Percentiles rank a stretch among this genome's conserved stretches.
phyloP scores from a whole-genome alignment of 2,329 filamentous ascomycete genomes.

The Pestalotiopsis fici region DNA sequence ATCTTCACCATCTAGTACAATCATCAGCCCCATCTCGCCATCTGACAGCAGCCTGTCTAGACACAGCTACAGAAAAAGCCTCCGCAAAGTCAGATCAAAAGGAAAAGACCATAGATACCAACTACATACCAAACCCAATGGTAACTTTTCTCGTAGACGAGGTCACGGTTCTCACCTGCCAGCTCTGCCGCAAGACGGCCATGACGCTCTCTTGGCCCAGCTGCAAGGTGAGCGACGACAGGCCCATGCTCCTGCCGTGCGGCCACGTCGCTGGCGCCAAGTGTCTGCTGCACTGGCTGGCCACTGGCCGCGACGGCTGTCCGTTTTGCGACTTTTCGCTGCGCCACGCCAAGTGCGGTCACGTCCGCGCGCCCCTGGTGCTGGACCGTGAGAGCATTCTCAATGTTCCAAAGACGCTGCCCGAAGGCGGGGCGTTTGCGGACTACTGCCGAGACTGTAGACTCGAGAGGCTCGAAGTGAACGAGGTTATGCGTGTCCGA shows the following conservation, averaged over 20 bases:
- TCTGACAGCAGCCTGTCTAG: background rate
- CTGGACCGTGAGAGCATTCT: background rate
- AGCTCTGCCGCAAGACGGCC: conserved; percentile 20
- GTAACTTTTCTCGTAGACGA: conserved; percentile 27
- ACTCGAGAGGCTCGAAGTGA: background rate
- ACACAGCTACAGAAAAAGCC: background rate
- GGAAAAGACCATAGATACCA: background rate
- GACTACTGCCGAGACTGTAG: background rate
- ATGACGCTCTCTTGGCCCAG: background rate
- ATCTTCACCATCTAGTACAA: background rate
- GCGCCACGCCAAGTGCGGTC: background rate
- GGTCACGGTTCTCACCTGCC: conserved; percentile 20
- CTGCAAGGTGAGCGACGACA: background rate
- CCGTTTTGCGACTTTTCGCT: background rate
- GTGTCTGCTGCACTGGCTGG: background rate
- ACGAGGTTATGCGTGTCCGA: background rate
- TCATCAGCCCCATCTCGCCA: background rate
- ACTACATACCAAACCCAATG: conserved; percentile 24
- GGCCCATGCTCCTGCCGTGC: background rate
- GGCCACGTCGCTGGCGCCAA: background rate
- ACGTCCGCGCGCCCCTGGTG: background rate
- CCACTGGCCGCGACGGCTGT: background rate
- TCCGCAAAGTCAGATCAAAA: background rate
- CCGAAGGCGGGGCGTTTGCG: background rate
- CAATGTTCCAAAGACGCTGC: background rate